These are phyloP conservation scores for Epichloe coenophiala DNA, from an alignment of 2,329 filamentous ascomycete species.

Conservation along the genomic window DNA sequence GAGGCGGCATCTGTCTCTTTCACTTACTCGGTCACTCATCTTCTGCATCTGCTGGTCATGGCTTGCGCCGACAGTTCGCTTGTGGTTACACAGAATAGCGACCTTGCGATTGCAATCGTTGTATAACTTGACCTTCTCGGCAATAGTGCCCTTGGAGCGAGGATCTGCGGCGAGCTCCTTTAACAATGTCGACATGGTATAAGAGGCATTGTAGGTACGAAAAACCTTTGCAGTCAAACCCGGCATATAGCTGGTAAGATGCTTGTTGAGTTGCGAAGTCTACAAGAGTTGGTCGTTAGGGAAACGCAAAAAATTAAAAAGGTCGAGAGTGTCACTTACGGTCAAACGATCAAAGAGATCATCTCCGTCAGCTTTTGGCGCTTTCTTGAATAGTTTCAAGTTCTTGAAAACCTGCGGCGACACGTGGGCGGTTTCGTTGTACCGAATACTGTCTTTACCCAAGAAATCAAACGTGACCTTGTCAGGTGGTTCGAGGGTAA, in stretches of 20 bases:
- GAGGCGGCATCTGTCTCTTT: neutral
- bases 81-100: conserved; percentile 97
- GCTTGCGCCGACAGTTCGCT: conserved; percentile 78
- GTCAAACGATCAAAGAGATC: conserved; percentile 93
- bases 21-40: conserved; percentile 50
- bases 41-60: conserved; percentile 93
- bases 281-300: conserved; percentile 19
- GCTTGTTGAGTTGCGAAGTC: conserved; percentile 93
- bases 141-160: conserved; percentile 55
- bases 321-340: conserved; percentile 12
- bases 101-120: conserved; percentile 96
- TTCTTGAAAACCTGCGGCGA: conserved; percentile 96
- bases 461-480: conserved; percentile 95
- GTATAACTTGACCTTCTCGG: conserved; percentile 90
- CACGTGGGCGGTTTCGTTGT: conserved; percentile 85
- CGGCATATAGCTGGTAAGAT: conserved; percentile 85
- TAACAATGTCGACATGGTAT: conserved; percentile 80
- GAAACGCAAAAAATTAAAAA: neutral
- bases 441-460: conserved; percentile 96
- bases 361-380: conserved; percentile 84
- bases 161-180: conserved; percentile 46
- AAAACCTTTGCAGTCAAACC: conserved; percentile 97
- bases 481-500: conserved; percentile 79
- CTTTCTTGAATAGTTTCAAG: conserved; percentile 93
- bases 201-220: conserved; percentile 98